Percentiles rank a stretch among this genome's conserved stretches.
Evolutionary conservation across 2,329 filamentous ascomycete species (phyloP).

Genomic region (Nemania sp.): DNA sequence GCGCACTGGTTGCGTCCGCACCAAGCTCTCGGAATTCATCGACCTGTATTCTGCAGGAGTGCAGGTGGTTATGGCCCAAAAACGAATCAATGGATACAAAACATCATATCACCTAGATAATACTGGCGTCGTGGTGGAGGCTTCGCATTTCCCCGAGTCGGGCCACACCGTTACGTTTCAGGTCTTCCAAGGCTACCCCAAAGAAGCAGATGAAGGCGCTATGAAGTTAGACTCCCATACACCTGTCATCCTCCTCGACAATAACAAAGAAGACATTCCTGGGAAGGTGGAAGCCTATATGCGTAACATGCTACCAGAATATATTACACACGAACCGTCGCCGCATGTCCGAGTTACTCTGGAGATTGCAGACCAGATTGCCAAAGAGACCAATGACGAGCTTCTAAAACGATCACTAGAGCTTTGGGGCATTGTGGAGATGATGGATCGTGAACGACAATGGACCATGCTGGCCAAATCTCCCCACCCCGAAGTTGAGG

Average conservation of each 20-base stretch:
- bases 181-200: slow-evolving; percentile 56
- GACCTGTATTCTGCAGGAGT: slow-evolving; percentile 74
- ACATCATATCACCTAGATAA: slow-evolving; percentile 62
- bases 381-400: slow-evolving; percentile 63
- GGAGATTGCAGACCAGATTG: slow-evolving; percentile 61
- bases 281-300: slow-evolving; percentile 71
- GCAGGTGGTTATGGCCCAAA: slow-evolving; percentile 71
- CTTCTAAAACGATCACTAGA: slow-evolving; percentile 70
- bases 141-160: slow-evolving; percentile 68
- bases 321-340: slow-evolving; percentile 70
- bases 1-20: slow-evolving; percentile 72
- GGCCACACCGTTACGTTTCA: slow-evolving; percentile 59
- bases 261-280: slow-evolving; percentile 70
- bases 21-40: slow-evolving; percentile 70
- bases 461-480: slow-evolving; percentile 68
- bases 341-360: slow-evolving; percentile 70
- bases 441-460: slow-evolving; percentile 72
- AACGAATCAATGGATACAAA: slow-evolving; percentile 68
- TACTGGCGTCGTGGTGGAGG: slow-evolving; percentile 65
- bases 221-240: slow-evolving; percentile 47
- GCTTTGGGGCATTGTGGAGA: slow-evolving; percentile 74
- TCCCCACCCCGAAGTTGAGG: slow-evolving; percentile 55
- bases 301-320: slow-evolving; percentile 67
- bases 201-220: slow-evolving; percentile 49
- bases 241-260: slow-evolving; percentile 68